Evolutionary conservation across 108 stramenopile species (phyloP), one percentile per base, ranked within the genome.

Genomic region (Fistulifera pelliculosa): DNA sequence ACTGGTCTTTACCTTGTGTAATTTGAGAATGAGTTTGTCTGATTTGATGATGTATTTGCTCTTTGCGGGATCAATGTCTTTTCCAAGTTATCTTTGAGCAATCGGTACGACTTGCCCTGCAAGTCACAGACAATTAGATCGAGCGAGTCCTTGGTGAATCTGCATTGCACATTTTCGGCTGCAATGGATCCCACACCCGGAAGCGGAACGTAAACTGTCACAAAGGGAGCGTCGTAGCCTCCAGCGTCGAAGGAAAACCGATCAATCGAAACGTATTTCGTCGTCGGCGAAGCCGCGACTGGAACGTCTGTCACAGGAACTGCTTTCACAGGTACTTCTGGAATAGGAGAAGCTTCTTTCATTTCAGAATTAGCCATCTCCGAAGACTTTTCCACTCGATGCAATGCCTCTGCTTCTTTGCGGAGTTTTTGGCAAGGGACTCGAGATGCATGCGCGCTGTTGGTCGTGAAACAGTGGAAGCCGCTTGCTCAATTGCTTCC

Each of bases 51-150:
- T 54, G 55, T 70, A 57, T 68, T 90, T 96, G 38, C 73, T 81
- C 41, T 86, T 76, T 4, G 69, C 71, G 0, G 80, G 72, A 16
- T 83, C 87, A 58, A 98, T 96, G 17, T 96, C 94, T 26, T 98
- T 79, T 56, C 90, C 94, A 31, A 98, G 74, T 83, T 87, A 64
- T 94, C 83, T 56, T 95, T 88, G 12, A 88, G 31, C 31, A 96
- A 66, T 16, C 97, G 82, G 69, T 98, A 96, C 43, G 74, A 85
- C 55, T 85, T 91, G 7, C 91, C 87, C 7, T 69, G 50, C 25
- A 93, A 71, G 45, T 77, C 89, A 1, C 38, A n/a, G 8, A 96
- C 79, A 63, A 78, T 79, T 27, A 93, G 61, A 59, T 93, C 91
- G 50, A 93, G 87, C 2, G 79, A 68, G 31, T 62, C 54, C 27